phyloP scores from a whole-genome alignment of 164 flowering plant species.

The Magnolia sinica region DNA sequence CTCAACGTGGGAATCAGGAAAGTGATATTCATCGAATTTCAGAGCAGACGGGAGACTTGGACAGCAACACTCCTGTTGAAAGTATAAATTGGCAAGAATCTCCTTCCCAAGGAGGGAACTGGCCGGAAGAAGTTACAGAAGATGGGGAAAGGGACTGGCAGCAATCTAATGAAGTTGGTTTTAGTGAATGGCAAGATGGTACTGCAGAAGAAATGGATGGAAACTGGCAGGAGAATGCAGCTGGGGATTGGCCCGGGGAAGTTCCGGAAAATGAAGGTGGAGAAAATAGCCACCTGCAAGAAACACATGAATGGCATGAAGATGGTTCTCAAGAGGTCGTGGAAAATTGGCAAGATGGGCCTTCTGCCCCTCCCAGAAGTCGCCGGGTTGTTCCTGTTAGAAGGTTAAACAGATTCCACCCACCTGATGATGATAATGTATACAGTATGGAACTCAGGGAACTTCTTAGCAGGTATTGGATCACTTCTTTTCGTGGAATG shows the following conservation, averaged over 20 bases:
- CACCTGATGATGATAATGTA: conserved; percentile 94
- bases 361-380: conserved; percentile 59
- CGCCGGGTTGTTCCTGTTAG: conserved; percentile 55
- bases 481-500: not conserved
- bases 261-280: conserved; percentile 37
- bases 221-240: conserved; percentile 56
- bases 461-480: conserved; percentile 81
- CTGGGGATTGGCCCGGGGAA: conserved; percentile 46
- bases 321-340: conserved; percentile 45
- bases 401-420: conserved; percentile 73
- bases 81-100: conserved; percentile 39
- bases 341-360: conserved; percentile 63
- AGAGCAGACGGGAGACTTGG: conserved; percentile 31
- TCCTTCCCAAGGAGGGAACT: conserved; percentile 36
- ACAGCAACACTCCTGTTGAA: conserved; percentile 29
- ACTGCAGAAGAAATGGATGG: conserved; percentile 37
- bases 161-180: conserved; percentile 38
- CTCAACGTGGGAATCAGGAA: conserved; percentile 40
- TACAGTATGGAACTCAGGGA: conserved; percentile 99
- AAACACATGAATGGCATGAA: conserved; percentile 56
- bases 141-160: conserved; percentile 50
- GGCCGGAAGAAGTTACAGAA: conserved; percentile 44
- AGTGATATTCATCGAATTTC: conserved; percentile 23
- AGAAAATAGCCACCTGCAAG: conserved; percentile 30
- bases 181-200: conserved; percentile 46